Evolutionary conservation across 2,329 filamentous ascomycete species (phyloP).

Genomic region (Colletotrichum trifolii): DNA sequence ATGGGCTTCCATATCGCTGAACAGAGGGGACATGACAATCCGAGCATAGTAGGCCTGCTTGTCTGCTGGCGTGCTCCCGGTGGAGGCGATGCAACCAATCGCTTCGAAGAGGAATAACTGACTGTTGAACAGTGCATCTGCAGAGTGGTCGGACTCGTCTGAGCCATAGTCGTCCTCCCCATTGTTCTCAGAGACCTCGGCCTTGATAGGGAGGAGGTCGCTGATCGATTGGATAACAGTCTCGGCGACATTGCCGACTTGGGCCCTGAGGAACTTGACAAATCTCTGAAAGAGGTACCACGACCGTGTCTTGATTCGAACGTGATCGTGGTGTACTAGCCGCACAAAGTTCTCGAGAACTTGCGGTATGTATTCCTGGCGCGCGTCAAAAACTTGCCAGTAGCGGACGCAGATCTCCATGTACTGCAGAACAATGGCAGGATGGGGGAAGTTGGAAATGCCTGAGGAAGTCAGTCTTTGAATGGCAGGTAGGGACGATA

Average conservation of each 20-base stretch:
- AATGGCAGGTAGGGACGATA: conserved; percentile 15
- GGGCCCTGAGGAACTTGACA: conserved; percentile 84
- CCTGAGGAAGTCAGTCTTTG: conserved; percentile 60
- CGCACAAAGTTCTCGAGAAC: conserved; percentile 93
- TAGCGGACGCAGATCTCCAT: conserved; percentile 99
- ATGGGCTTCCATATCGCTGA: conserved; percentile 87
- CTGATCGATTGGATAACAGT: conserved; percentile 90
- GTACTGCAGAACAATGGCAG: conserved; percentile 92
- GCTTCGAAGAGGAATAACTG: conserved; percentile 96
- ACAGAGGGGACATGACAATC: conserved; percentile 89
- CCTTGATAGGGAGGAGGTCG: conserved; percentile 90
- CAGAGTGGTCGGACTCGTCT: conserved; percentile 88
- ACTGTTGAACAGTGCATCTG: conserved; percentile 90
- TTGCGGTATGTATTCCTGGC: conserved; percentile 82
- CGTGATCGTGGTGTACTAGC: conserved; percentile 87
- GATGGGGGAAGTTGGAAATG: conserved; percentile 86
- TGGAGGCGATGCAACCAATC: conserved; percentile 91
- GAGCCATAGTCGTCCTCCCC: conserved; percentile 94
- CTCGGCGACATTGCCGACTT: conserved; percentile 90
- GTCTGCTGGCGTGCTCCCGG: conserved; percentile 77
- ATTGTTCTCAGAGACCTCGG: conserved; percentile 82
- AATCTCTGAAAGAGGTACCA: conserved; percentile 98
- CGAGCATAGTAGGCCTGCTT: conserved; percentile 90
- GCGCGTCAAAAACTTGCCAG: conserved; percentile 89
- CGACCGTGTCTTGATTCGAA: conserved; percentile 87